phyloP scores from a whole-genome alignment of 257 asterid genomes.

The Penstemon eatonii region DNA sequence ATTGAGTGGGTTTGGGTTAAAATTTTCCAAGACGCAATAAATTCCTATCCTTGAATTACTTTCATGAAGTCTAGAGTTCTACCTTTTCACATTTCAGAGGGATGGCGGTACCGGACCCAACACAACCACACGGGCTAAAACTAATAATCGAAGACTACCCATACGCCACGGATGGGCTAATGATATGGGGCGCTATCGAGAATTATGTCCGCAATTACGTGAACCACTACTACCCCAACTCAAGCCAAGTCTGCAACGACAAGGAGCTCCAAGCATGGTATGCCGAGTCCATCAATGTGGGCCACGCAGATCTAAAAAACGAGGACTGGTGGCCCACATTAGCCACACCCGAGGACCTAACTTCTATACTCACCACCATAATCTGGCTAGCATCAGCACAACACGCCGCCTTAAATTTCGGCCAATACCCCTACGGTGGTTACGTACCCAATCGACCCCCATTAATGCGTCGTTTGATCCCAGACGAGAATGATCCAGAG shows the following conservation, averaged over 20 bases:
- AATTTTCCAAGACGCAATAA: no score
- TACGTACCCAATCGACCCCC: slow-evolving; percentile 97
- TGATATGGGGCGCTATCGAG: slow-evolving; percentile 82
- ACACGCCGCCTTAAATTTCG: slow-evolving; percentile 92
- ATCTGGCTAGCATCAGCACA: slow-evolving; percentile 95
- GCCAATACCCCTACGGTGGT: slow-evolving; percentile 96
- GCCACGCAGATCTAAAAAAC: slow-evolving; percentile 71
- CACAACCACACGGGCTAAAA: slow-evolving; percentile 72
- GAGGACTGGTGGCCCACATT: slow-evolving; percentile 95
- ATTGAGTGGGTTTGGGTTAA: no score
- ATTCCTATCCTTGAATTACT: no score
- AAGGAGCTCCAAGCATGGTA: slow-evolving; percentile 96
- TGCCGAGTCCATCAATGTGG: slow-evolving; percentile 83
- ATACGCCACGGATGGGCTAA: slow-evolving; percentile 80
- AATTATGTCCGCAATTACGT: slow-evolving; percentile 66
- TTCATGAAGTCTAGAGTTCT: slow-evolving; percentile 24
- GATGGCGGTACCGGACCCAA: slow-evolving; percentile 81
- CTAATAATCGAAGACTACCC: slow-evolving; percentile 81
- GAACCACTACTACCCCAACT: slow-evolving; percentile 59
- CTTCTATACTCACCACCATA: slow-evolving; percentile 74
- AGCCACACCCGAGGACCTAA: slow-evolving; percentile 65
- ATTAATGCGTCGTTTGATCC: slow-evolving; percentile 74
- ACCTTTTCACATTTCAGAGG: slow-evolving; percentile 53
- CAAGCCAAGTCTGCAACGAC: slow-evolving; percentile 66
- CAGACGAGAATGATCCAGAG: slow-evolving; percentile 73